phyloP scores from a whole-genome alignment of 2,329 filamentous ascomycete genomes.

The Huntiella abstrusa region DNA sequence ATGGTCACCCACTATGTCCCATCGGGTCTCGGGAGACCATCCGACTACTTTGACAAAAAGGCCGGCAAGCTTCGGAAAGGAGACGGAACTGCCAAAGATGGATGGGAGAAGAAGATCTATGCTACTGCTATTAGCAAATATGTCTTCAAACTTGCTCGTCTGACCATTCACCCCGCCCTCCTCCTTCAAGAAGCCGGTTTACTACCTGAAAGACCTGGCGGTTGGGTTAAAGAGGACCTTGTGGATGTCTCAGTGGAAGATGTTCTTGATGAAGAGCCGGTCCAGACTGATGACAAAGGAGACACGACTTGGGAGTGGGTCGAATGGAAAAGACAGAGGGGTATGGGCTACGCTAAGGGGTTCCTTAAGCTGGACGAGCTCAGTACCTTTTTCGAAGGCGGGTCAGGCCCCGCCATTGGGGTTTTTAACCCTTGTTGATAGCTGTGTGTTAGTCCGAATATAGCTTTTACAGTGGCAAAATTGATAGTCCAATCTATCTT shows the following conservation, averaged over 20 bases:
- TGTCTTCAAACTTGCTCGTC: constrained; percentile 61
- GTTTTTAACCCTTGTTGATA: constrained; percentile 26
- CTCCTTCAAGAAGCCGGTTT: constrained; percentile 53
- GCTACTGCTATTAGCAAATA: constrained; percentile 63
- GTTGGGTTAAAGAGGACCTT: constrained; percentile 30
- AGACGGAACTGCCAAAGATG: constrained; percentile 13
- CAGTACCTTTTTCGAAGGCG: constrained; percentile 33
- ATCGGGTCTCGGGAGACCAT: constrained; percentile 36
- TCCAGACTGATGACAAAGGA: constrained; percentile 10
- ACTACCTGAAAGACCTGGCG: constrained; percentile 53
- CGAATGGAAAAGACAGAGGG: constrained; percentile 35
- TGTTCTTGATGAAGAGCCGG: constrained; percentile 12
- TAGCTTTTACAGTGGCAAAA: too few species aligned
- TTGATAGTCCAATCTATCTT: too few species aligned
- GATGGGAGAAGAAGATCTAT: constrained; percentile 45
- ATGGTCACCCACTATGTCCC: constrained; percentile 56
- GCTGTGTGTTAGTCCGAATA: too few species aligned
- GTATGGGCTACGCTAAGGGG: constrained; percentile 34
- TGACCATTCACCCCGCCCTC: constrained; percentile 69
- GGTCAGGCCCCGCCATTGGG: constrained; percentile 31
- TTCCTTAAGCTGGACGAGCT: constrained; percentile 38
- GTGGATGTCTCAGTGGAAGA: constrained; percentile 21
- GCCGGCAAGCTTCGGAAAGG: background rate
- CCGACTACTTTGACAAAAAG: constrained; percentile 29
- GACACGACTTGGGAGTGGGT: constrained; percentile 39